Base-by-base conservation (phyloP, 2,329 filamentous ascomycete species). In the Aureobasidium zeae region DNA sequence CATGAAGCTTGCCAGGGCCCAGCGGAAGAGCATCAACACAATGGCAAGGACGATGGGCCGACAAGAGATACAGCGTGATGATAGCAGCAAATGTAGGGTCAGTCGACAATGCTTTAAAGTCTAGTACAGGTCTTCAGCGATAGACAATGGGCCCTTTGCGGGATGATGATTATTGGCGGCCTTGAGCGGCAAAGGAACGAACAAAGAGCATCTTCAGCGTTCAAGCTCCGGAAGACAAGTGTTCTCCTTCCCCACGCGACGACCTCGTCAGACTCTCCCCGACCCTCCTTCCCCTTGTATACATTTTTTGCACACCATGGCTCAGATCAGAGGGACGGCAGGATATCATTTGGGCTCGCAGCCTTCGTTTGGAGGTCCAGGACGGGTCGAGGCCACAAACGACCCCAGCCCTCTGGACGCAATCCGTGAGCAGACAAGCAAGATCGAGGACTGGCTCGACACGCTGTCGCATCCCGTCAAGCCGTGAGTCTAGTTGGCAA, bases 391-490 rank as follows among this genome's bases (percentile, higher is more conserved):
- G 53, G 76, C 72, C 47, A 76, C 72, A 46, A 76, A 73, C 60
- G 81, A 87, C 56, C 76, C 81, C 36, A 86, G 78, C 63, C 79
- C 83, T 46, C 77, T 98, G 55, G 91, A 95, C 64, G 76, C 86
- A 57, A 86, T 98, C 61, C 77, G 91, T 52, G 79, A 87, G 64
- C 88, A 96, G 67, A 98, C 91, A 39, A 94, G 85, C 81, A 96
- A 95, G 75, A 89, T 98, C 53, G 91, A 98, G 70, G 91, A 98
- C 63, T 69, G 85, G 62, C 67, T 98, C 61, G 91, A 96, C 66
- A 85, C 77, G 20, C 54, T 87, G 58, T 83, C 86, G 58, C 89
- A 94, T 61, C 91, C 91, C 36, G 68, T 96, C 54, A 96, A 94
- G 74, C 91, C 91, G 83, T 98, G 76, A 63, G 84, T 79, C n/a